Conservation (phyloP, 2,329 filamentous ascomycete species). For the Cryphonectria radicalis region DNA sequence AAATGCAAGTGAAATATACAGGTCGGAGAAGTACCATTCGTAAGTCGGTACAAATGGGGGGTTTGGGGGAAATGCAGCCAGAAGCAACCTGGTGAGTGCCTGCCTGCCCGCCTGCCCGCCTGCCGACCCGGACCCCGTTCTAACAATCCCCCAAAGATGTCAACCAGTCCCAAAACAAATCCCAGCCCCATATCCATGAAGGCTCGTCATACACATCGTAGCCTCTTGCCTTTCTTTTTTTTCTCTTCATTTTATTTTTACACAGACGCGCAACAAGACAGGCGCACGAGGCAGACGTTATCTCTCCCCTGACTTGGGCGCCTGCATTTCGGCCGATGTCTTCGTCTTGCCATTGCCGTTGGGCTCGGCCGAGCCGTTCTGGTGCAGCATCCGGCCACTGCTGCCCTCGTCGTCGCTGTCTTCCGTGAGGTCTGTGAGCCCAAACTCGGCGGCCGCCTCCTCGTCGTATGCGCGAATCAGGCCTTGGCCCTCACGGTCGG, state of each 20-base stretch:
- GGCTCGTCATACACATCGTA: constrained; percentile 22
- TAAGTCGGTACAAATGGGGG: constrained; percentile 6
- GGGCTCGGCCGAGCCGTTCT: constrained; percentile 44
- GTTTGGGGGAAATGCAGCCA: constrained; percentile 2
- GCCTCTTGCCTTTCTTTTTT: constrained; percentile 12
- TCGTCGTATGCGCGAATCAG: constrained; percentile 90
- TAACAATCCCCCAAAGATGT: constrained; percentile 8
- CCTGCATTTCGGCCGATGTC: constrained; percentile 55
- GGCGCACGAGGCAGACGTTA: constrained; percentile 25
- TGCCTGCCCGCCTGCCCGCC: constrained; percentile 4
- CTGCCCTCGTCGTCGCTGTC: constrained; percentile 69
- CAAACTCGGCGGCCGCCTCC: constrained; percentile 74
- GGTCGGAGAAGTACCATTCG: constrained; percentile 21
- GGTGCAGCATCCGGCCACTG: constrained; percentile 40
- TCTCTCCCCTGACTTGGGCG: constrained; percentile 48
- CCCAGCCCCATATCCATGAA: constrained; percentile 17
- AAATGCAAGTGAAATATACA: constrained; percentile 21
- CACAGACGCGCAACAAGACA: constrained; percentile 15
- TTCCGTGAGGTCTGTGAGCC: constrained; percentile 77
- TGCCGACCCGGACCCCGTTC: background rate
- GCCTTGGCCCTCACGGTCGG: constrained; percentile 71
- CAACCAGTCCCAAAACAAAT: constrained; percentile 11
- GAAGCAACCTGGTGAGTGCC: background rate
- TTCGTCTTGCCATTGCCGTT: constrained; percentile 44
- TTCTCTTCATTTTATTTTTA: constrained; percentile 12